Base-by-base conservation (phyloP, 345 rosid species). In the Gossypium arboreum region DNA sequence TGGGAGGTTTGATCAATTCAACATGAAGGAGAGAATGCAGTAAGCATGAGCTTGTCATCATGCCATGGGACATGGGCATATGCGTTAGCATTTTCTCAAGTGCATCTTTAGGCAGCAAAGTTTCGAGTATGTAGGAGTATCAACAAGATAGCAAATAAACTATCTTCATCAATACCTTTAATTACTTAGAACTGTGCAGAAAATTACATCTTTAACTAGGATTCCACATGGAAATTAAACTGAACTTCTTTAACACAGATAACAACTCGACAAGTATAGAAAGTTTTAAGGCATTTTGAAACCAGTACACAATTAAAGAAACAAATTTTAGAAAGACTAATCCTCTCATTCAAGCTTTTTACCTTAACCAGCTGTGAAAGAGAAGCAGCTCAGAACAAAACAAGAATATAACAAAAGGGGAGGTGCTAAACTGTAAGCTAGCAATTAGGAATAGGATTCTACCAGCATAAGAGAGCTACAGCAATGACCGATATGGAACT, bases 211-310 rank as follows among this genome's bases (percentile, higher is more conserved):
- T 9, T 41, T 41, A 9, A n/a, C 25, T 9, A 64, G 16, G 15
- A 39, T 64, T 64, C 50, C 25, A 41, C 8, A 41, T 41, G 24
- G 68, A 63, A 63, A 63, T 63, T 63, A n/a, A 41, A 64, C 69
- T 41, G 3, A n/a, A 64, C 15, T 17, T 17, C 50, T 41, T 63
- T 63, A 63, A 29, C 34, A 63, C 8, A 4, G 39, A 4, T 34
- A 63, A 39, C 48, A 63, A 39, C n/a, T 41, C n/a, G 10, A 63
- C 9, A 63, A 17, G 15, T 16, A 34, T 7, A 47, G 51, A 34
- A 64, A 17, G 65, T 34, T n/a, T 64, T 41, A 63, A 16, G 68
- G 8, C 68, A 39, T 64, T 39, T 64, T 18, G 50, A 64, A 16
- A 9, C 47, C 68, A 39, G 12, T 39, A 17, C 13, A 34, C 39